A percentile compares a stretch with the other conserved stretches of the same genome.
phyloP scores from a whole-genome alignment of 2,329 filamentous ascomycete species.

The Colletotrichum shisoi region DNA sequence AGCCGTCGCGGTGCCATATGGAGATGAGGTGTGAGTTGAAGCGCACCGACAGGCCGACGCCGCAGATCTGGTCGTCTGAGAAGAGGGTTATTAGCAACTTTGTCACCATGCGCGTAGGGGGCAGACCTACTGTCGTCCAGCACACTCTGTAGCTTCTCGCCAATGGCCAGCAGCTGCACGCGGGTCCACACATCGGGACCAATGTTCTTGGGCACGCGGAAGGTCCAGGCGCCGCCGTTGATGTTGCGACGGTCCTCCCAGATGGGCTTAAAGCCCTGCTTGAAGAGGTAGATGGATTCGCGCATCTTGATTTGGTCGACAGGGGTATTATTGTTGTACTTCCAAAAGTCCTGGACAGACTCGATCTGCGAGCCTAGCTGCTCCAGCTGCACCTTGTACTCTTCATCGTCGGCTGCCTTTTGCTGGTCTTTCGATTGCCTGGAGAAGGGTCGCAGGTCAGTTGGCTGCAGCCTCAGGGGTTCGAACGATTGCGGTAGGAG shows the following conservation, averaged over 20 bases:
- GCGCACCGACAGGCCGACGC: constrained; percentile 84
- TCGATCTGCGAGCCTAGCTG: constrained; percentile 73
- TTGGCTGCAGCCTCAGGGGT: constrained; percentile 3
- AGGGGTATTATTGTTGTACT: constrained; percentile 82
- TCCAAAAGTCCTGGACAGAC: constrained; percentile 85
- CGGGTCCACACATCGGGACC: constrained; percentile 81
- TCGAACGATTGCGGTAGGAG: not conserved
- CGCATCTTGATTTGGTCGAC: constrained; percentile 78
- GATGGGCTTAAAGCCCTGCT: constrained; percentile 76
- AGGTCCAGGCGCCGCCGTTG: constrained; percentile 88
- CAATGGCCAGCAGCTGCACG: constrained; percentile 81
- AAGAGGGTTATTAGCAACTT: constrained; percentile 25
- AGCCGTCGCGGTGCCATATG: constrained; percentile 90
- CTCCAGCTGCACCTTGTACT: constrained; percentile 66
- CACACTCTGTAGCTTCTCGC: constrained; percentile 78
- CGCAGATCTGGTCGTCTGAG: constrained; percentile 86
- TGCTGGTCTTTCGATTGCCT: constrained; percentile 58
- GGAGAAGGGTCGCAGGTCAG: constrained; percentile 5
- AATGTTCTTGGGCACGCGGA: constrained; percentile 81
- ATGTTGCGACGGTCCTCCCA: constrained; percentile 90
- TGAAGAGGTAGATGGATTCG: constrained; percentile 82
- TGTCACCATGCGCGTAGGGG: not conserved
- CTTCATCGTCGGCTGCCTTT: constrained; percentile 48
- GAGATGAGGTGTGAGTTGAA: constrained; percentile 90
- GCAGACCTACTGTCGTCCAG: constrained; percentile 69